Conservation (phyloP, 768 basidiomycete genomes). For the Leucosporidium scottii region DNA sequence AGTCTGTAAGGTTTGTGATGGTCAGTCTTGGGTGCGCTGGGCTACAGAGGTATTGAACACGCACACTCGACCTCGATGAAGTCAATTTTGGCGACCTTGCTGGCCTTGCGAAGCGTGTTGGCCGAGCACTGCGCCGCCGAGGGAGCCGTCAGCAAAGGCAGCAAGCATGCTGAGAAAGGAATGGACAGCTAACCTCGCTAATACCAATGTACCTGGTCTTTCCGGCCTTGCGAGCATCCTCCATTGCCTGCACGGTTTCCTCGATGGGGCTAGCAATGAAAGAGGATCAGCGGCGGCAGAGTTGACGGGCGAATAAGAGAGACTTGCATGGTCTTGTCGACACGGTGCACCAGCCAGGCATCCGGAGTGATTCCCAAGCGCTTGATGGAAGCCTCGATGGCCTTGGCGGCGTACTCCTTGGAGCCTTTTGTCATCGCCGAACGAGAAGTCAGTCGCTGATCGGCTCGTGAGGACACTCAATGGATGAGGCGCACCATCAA, state of each 20-base stretch:
- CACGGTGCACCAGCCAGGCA: not conserved
- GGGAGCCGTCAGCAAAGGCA: no score
- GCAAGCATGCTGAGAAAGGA: not conserved
- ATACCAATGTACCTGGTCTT: slow-evolving; percentile 57
- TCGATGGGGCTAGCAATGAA: slow-evolving; percentile 16
- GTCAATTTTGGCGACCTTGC: slow-evolving; percentile 49
- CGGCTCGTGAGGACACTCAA: no score
- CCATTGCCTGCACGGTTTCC: slow-evolving; percentile 43
- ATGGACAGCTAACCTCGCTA: slow-evolving; percentile 49
- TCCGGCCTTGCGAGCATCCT: slow-evolving; percentile 51
- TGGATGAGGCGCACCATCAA: not conserved
- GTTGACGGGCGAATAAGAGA: no score
- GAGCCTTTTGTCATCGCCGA: not conserved
- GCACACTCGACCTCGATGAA: slow-evolving; percentile 56
- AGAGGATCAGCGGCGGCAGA: no score
- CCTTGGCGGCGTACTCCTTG: not conserved
- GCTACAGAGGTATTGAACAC: no score
- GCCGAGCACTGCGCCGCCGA: slow-evolving; percentile 28
- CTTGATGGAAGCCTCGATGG: not conserved
- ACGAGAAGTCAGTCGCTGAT: not conserved
- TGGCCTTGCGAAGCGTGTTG: slow-evolving; percentile 47
- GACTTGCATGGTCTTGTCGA: not conserved
- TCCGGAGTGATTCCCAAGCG: not conserved
- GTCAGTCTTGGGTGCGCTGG: no score
- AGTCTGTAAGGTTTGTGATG: no score